A percentile compares a stretch with the other conserved stretches of the same genome.
Evolutionary conservation across 768 basidiomycete species (phyloP).

Genomic region (Calvatia gigantea): DNA sequence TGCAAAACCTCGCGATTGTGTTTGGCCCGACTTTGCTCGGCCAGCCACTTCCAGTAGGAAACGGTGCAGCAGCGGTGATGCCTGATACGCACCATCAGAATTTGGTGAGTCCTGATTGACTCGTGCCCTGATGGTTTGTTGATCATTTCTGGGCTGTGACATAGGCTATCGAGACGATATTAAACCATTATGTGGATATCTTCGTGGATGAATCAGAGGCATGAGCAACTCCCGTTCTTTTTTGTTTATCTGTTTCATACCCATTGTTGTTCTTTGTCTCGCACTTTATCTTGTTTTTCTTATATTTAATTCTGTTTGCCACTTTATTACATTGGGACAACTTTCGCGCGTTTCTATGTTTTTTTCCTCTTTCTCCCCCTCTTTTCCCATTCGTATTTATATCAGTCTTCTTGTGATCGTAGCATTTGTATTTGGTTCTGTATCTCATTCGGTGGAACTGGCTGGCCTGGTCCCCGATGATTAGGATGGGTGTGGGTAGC

Average conservation of each 20-base stretch:
- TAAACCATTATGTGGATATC: conserved; percentile 93
- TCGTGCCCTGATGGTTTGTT: conserved; percentile 6
- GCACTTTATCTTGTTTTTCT: background rate
- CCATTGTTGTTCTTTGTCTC: background rate
- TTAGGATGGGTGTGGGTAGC: background rate
- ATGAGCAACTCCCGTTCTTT: conserved; percentile 43
- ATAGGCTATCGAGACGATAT: conserved; percentile 92
- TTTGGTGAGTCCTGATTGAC: conserved; percentile 40
- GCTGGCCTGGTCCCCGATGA: background rate
- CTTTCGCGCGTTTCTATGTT: background rate
- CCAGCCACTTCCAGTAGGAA: conserved; percentile 54
- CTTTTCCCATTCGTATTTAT: background rate
- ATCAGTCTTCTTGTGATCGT: too few species aligned
- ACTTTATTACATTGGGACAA: background rate
- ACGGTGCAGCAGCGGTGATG: conserved; percentile 46
- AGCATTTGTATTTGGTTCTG: background rate
- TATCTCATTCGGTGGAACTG: background rate
- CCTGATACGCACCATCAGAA: conserved; percentile 73
- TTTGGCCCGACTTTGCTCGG: conserved; percentile 98
- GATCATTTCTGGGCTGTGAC: conserved; percentile 15
- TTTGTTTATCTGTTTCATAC: background rate
- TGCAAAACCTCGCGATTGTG: conserved; percentile 91
- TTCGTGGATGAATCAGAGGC: conserved; percentile 86
- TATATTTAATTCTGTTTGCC: background rate
- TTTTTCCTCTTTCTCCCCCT: background rate